Evolutionary conservation across 306 rosid genomes (phyloP).

Genomic region (Acacia acuminata): DNA sequence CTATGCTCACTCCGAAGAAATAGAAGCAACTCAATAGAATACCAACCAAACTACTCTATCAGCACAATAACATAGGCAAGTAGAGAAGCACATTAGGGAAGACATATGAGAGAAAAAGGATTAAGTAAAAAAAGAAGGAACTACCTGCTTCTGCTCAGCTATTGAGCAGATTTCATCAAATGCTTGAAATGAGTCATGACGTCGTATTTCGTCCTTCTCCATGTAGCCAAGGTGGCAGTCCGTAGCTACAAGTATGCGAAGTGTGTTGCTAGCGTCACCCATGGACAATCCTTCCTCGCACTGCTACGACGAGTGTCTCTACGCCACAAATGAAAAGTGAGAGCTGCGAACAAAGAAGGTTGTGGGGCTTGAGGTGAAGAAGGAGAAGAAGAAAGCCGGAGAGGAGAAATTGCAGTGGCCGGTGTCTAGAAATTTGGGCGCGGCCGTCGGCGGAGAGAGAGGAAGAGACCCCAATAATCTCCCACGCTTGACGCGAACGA

Average conservation of each 20-base stretch:
- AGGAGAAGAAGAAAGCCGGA: not conserved
- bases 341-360: not conserved
- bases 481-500: not conserved
- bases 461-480: not conserved
- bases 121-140: not conserved
- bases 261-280: conserved; percentile 64
- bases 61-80: not conserved
- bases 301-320: not conserved
- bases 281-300: conserved; percentile 33
- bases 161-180: conserved; percentile 93
- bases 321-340: not conserved
- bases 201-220: conserved; percentile 96
- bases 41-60: not conserved
- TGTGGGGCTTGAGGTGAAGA: not conserved
- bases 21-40: not conserved
- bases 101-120: not conserved
- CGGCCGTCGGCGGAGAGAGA: not conserved
- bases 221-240: conserved; percentile 95
- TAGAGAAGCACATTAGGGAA: not conserved
- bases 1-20: not conserved
- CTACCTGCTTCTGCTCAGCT: conserved; percentile 56
- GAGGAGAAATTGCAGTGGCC: not conserved
- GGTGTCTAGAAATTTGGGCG: conserved; percentile 5
- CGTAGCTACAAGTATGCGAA: conserved; percentile 88
- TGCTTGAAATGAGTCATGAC: conserved; percentile 90